A percentile compares a stretch with the other conserved stretches of the same genome.
Evolutionary conservation across 108 stramenopile species (phyloP).

Genomic region (Nitzschia sp.): DNA sequence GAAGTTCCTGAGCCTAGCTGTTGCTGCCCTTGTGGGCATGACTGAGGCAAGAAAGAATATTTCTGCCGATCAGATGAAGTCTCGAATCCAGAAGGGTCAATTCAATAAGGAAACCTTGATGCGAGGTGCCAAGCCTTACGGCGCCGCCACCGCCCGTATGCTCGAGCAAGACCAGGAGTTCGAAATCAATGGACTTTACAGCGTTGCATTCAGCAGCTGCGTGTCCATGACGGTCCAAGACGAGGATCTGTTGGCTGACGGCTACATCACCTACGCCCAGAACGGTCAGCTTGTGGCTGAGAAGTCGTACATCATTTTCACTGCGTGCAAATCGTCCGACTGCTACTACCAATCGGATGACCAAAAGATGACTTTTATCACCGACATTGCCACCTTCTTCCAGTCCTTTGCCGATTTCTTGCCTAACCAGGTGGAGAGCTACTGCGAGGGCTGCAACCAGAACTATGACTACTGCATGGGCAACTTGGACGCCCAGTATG

Average conservation of each 20-base stretch:
- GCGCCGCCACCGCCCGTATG: conserved; percentile 26
- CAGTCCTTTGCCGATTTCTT: conserved; percentile 47
- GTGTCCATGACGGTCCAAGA: conserved; percentile 28
- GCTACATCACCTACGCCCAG: conserved; percentile 29
- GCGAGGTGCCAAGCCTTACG: conserved; percentile 34
- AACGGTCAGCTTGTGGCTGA: conserved; percentile 41
- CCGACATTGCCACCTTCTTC: conserved; percentile 58
- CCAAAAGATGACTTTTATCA: conserved; percentile 49
- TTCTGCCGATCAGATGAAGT: conserved; percentile 7
- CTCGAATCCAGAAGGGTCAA: conserved; percentile 23
- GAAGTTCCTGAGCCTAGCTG: conserved; percentile 45
- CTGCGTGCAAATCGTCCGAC: conserved; percentile 49
- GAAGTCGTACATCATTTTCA: conserved; percentile 65
- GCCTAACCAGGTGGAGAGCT: conserved; percentile 40
- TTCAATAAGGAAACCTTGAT: conserved; percentile 35
- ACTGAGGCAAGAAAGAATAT: conserved; percentile 25
- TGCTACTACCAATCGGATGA: conserved; percentile 48
- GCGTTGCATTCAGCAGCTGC: conserved; percentile 37
- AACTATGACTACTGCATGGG: conserved; percentile 54
- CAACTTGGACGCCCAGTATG: conserved; percentile 17
- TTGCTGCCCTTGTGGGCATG: conserved; percentile 41
- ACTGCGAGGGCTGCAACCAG: conserved; percentile 59
- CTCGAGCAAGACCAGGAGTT: conserved; percentile 7
- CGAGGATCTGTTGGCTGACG: conserved; percentile 29
- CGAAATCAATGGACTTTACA: conserved; percentile 35